Evolutionary conservation across 1,139 yeast species (phyloP).

Genomic region (Blastobotrys ciferrii): DNA sequence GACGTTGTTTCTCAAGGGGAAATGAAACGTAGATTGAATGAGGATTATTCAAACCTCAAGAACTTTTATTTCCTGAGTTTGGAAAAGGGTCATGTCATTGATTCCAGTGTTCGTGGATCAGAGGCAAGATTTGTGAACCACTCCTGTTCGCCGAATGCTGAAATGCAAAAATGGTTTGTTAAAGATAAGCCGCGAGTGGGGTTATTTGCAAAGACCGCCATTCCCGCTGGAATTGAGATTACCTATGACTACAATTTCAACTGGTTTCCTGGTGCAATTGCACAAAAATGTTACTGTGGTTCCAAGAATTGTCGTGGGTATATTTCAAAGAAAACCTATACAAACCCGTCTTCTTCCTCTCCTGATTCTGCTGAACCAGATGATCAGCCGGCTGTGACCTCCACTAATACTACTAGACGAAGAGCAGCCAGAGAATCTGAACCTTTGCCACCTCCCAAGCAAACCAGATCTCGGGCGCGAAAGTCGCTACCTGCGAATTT

Average conservation of each 20-base stretch:
- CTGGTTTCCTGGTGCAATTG: constrained; percentile 40
- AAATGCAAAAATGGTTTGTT: constrained; percentile 46
- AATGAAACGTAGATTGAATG: constrained; percentile 34
- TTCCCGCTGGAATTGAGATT: constrained; percentile 40
- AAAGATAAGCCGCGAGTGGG: constrained; percentile 43
- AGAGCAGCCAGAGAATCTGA: background rate
- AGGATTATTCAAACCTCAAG: constrained; percentile 26
- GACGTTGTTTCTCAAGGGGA: constrained; percentile 41
- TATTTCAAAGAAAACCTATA: constrained; percentile 1
- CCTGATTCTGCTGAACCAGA: background rate
- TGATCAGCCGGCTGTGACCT: background rate
- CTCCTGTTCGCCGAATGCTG: constrained; percentile 44
- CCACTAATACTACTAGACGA: background rate
- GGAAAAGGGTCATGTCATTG: constrained; percentile 41
- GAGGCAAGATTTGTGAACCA: constrained; percentile 46
- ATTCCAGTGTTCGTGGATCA: constrained; percentile 42
- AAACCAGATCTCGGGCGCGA: background rate
- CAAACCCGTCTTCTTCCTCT: background rate
- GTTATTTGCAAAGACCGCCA: constrained; percentile 39
- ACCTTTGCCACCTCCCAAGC: background rate
- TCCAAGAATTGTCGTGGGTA: constrained; percentile 39
- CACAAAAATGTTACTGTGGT: constrained; percentile 43
- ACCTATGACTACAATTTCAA: constrained; percentile 46
- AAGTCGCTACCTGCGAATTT: constrained; percentile 3
- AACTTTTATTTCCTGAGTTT: constrained; percentile 40